Conservation (phyloP, 139 green algal genomes). For the Ettlia oleoabundans region DNA sequence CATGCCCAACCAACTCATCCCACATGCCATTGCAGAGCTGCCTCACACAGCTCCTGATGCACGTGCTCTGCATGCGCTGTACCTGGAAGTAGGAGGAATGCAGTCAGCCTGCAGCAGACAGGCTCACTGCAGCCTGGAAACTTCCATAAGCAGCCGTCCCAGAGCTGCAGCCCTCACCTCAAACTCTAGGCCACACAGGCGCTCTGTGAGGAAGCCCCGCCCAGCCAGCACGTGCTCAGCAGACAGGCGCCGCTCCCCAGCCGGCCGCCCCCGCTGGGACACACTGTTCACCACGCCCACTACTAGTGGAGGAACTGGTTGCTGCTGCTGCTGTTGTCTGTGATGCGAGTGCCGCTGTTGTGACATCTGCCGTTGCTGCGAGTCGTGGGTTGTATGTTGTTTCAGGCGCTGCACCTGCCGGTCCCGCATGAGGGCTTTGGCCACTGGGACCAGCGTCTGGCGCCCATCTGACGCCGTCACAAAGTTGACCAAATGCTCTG, state of each 20-base stretch:
- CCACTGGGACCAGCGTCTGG: conserved; percentile 37
- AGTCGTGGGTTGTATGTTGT: no score
- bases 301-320: neutral
- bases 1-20: no score
- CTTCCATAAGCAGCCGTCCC: neutral
- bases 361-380: neutral
- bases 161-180: neutral
- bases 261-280: neutral
- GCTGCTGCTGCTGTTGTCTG: neutral
- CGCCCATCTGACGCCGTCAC: conserved; percentile 33
- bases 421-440: conserved; percentile 17
- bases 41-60: no score
- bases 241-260: conserved; percentile 8
- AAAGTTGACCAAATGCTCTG: conserved; percentile 39
- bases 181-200: conserved; percentile 71
- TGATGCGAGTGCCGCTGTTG: neutral
- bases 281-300: conserved; percentile 63
- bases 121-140: neutral
- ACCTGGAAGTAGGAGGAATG: no score
- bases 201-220: conserved; percentile 42
- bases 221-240: conserved; percentile 38
- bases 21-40: no score
- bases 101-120: conserved; percentile 5
- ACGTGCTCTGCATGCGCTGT: no score
- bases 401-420: conserved; percentile 27